Evolutionary conservation across 306 rosid genomes (phyloP).

Genomic region (Quercus gilva): DNA sequence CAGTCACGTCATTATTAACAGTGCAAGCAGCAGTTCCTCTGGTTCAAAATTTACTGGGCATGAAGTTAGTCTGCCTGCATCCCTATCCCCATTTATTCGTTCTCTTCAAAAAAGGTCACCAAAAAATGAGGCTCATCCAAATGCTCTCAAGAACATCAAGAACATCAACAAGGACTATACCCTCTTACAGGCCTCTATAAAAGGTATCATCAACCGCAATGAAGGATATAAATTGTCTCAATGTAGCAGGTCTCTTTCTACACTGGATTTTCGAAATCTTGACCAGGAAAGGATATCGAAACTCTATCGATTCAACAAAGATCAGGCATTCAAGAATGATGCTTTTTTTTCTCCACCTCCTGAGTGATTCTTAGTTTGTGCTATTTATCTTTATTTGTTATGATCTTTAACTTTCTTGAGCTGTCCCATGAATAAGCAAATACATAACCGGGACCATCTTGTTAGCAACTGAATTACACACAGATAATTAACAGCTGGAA

Average conservation of each 20-base stretch:
- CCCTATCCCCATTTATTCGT: constrained; percentile 51
- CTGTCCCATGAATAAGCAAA: constrained; percentile 20
- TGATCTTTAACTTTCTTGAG: background rate
- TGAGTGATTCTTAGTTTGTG: background rate
- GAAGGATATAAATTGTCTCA: constrained; percentile 43
- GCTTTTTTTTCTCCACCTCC: background rate
- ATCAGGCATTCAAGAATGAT: constrained; percentile 11
- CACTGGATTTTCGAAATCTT: constrained; percentile 45
- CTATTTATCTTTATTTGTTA: background rate
- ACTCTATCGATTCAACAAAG: constrained; percentile 27
- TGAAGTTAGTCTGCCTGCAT: constrained; percentile 31
- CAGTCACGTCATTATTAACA: constrained; percentile 31
- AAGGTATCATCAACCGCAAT: constrained; percentile 46
- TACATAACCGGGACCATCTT: constrained; percentile 15
- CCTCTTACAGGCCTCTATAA: constrained; percentile 61
- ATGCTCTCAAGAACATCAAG: constrained; percentile 68
- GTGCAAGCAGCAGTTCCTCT: constrained; percentile 45
- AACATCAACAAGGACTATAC: constrained; percentile 44
- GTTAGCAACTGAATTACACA: background rate
- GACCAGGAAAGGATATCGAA: constrained; percentile 34
- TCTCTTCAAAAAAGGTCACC: constrained; percentile 36
- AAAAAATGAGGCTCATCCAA: constrained; percentile 68
- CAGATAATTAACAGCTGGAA: background rate
- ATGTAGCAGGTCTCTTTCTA: constrained; percentile 51
- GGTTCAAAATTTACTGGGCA: constrained; percentile 26